A percentile compares a stretch with the other conserved stretches of the same genome.
These are phyloP conservation scores for Balamuthia mandrillaris DNA, from an alignment of 208 protist genomes.

Conservation along the genomic window DNA sequence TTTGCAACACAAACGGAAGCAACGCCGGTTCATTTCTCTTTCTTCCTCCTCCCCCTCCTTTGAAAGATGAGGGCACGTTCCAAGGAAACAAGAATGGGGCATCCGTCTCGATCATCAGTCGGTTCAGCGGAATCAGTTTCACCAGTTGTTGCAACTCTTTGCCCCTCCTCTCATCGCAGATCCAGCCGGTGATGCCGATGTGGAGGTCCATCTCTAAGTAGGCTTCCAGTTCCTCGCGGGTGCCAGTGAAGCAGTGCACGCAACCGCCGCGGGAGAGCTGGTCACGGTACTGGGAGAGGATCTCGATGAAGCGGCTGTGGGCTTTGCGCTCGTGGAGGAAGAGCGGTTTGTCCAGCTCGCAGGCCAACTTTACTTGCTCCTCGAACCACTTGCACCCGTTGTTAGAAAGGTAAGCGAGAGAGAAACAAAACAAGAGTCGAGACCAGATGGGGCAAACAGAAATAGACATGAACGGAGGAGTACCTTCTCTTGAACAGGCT, in stretches of 20 bases:
- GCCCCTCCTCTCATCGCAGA: not conserved
- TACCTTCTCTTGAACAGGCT: constrained; percentile 10
- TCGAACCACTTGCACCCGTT: not conserved
- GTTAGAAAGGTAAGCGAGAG: not conserved
- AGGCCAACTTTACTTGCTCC: constrained; percentile 32
- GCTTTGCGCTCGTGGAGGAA: constrained; percentile 23
- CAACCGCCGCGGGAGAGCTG: not conserved
- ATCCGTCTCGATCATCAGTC: constrained; percentile 30
- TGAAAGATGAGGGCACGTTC: not conserved
- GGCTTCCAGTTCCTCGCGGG: not conserved
- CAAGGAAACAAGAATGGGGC: constrained; percentile 18
- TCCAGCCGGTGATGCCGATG: constrained; percentile 20
- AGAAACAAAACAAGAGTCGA: not conserved
- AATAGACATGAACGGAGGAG: not conserved
- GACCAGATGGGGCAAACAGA: not conserved
- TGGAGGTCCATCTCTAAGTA: not conserved
- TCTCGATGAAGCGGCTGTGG: not conserved
- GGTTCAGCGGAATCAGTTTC: not conserved
- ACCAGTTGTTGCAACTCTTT: not conserved
- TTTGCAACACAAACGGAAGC: not conserved
- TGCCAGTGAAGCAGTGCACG: constrained; percentile 29
- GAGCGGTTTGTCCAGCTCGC: not conserved
- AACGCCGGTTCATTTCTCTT: not conserved
- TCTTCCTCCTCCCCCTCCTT: not conserved
- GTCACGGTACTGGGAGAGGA: not conserved